A percentile compares a stretch with the other conserved stretches of the same genome.
Conservation (phyloP, 495 filamentous ascomycete species). For the Delitschia confertaspora region DNA sequence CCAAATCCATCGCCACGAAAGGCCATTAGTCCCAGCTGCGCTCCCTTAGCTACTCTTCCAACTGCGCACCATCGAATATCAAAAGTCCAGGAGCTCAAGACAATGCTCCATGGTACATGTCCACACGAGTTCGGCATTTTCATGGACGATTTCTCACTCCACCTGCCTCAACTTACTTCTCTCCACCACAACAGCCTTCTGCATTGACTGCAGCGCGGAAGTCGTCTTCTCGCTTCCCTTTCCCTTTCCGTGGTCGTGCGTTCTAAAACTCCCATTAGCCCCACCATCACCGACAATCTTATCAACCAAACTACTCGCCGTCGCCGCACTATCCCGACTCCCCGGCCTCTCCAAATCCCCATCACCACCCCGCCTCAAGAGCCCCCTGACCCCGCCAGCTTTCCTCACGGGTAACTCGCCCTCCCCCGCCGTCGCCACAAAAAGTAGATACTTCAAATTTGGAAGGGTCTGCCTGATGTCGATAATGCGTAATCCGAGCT, state of each 20-base stretch:
- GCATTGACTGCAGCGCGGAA: conserved; percentile 8
- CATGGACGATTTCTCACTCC: too few species aligned
- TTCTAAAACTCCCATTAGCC: too few species aligned
- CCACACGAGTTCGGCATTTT: too few species aligned
- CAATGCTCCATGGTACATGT: too few species aligned
- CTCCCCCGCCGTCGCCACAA: conserved; percentile 68
- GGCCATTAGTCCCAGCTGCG: too few species aligned
- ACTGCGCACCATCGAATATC: too few species aligned
- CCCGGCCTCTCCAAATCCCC: conserved; percentile 16
- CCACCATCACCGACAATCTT: too few species aligned
- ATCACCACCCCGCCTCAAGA: conserved; percentile 38
- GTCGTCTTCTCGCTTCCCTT: conserved; percentile 4
- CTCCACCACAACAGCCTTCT: conserved; percentile 6
- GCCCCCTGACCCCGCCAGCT: conserved; percentile 61
- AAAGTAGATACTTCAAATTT: conserved; percentile 88
- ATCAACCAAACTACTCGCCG: conserved; percentile 20
- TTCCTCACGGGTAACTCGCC: conserved; percentile 72
- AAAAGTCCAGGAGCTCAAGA: too few species aligned
- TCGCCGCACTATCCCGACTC: conserved; percentile 21
- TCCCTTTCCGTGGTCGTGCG: conserved; percentile 3
- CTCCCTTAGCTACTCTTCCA: too few species aligned
- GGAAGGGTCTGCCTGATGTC: conserved; percentile 87
- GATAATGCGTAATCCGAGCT: conserved; percentile 64
- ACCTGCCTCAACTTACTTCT: conserved; percentile 21
- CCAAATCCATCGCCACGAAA: too few species aligned